phyloP scores from a whole-genome alignment of 2,329 filamentous ascomycete species.

The Ophiostoma ulmi region DNA sequence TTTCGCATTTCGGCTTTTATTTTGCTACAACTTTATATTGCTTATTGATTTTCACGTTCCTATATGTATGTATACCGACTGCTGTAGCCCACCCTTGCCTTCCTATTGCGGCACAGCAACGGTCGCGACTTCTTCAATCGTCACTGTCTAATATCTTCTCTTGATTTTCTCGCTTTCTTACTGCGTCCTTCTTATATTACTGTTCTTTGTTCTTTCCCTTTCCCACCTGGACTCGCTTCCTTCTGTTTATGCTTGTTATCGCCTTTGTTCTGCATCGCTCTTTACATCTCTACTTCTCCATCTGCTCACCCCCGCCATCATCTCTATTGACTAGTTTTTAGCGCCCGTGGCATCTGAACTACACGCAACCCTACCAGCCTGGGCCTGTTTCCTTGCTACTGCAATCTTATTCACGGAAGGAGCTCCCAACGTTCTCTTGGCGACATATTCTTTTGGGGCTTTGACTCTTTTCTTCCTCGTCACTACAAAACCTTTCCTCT shows the following conservation, averaged over 20 bases:
- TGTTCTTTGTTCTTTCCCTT: background rate
- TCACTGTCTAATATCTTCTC: background rate
- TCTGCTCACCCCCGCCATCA: conserved; percentile 2
- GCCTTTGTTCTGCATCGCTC: background rate
- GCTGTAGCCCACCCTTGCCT: background rate
- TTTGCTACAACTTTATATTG: background rate
- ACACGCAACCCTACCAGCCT: background rate
- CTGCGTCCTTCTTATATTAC: background rate
- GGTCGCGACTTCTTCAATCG: conserved; percentile 1
- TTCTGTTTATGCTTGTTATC: background rate
- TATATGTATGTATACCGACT: background rate
- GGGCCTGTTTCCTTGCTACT: background rate
- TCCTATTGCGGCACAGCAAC: conserved; percentile 1
- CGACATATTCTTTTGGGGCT: background rate
- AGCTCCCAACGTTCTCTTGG: conserved; percentile 4
- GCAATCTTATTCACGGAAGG: background rate
- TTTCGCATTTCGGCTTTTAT: background rate
- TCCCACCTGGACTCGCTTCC: background rate
- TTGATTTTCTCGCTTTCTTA: background rate
- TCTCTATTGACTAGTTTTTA: conserved; percentile 5
- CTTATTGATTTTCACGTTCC: background rate
- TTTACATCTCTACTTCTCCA: background rate
- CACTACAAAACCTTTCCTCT: background rate
- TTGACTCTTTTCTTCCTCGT: background rate
- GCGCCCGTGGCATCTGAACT: conserved; percentile 10